Base-by-base conservation (phyloP, 75 land plant genomes). In the Pseudotsuga menziesii region DNA sequence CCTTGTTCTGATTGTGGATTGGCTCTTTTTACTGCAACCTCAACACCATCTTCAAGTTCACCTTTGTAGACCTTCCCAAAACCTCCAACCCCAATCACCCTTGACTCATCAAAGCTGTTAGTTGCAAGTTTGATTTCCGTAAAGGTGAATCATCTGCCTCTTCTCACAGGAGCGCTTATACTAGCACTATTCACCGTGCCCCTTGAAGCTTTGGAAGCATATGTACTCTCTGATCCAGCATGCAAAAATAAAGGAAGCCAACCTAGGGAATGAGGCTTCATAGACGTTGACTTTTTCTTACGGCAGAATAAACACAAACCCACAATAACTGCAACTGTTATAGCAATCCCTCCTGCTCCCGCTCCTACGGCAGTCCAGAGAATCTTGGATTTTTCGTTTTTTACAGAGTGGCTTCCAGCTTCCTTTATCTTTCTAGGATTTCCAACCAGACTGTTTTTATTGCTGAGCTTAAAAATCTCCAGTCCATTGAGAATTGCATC, bases 391-490 rank as follows among this genome's bases (percentile, higher is more conserved):
- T 76, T 78, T 54, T 69, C 41, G 7, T 5, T 58, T 56, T 59
- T 75, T 8, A 32, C 14, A 20, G 19, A 8, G 17, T 26, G 29
- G 13, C 48, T 66, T 61, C 56, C 72, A 39, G 66, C 63, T 19
- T 60, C 48, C 57, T 32, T 29, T 36, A 59, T n/a, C 12, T 16
- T 75, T 62, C 57, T 78, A 12, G 73, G 48, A 57, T 32, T 60
- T 74, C n/a, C 73, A 4, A 90, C 92, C 61, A 94, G 82, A 78
- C 84, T 88, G 54, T 90, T 92, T 69, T 77, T 84, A 56, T 78
- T 84, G 80, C 94, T 92, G 44, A 94, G 60, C 82, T 94, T 94
- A 71, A 90, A 88, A 52, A 94, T 80, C 87, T 94, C 97, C 44
- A 94, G 67, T 9, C 97, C 97, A 73, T 85, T 94, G 56, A 94